phyloP scores from a whole-genome alignment of 225 moss, liverwort and hornwort species.

The Bryoerythrophyllum caledonicum region DNA sequence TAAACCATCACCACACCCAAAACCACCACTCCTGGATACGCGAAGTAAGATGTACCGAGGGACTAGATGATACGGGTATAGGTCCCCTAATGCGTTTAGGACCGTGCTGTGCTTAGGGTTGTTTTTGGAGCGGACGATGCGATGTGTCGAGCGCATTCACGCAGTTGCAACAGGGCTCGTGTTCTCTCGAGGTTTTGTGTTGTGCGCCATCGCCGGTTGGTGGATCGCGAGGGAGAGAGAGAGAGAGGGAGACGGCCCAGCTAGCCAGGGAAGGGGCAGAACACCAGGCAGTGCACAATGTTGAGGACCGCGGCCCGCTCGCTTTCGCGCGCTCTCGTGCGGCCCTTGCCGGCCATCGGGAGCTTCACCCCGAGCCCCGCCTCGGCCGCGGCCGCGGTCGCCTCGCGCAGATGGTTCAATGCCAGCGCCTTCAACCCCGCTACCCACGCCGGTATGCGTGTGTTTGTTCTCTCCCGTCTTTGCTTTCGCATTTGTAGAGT shows the following conservation, averaged over 20 bases:
- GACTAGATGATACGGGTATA: not conserved
- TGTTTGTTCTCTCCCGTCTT: not conserved
- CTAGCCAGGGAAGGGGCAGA: conserved; percentile 38
- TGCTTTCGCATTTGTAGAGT: not conserved
- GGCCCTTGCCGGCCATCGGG: not conserved
- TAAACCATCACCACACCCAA: not conserved
- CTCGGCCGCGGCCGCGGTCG: not conserved
- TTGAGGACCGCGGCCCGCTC: conserved; percentile 39
- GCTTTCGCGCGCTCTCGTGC: conserved; percentile 33
- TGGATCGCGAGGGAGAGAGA: not conserved
- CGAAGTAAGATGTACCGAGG: rapidly evolving
- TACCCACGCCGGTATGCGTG: conserved; percentile 26
- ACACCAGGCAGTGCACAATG: conserved; percentile 42
- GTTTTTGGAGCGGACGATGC: too few species aligned
- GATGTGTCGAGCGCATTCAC: not conserved
- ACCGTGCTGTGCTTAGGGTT: not conserved
- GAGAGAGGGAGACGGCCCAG: not conserved
- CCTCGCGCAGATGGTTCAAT: conserved; percentile 30
- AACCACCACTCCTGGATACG: not conserved
- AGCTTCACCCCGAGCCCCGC: not conserved
- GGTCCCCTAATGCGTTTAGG: not conserved
- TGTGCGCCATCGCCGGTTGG: not conserved
- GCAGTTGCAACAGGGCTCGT: not conserved
- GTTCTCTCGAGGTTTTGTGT: not conserved
- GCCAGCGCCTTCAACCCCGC: not conserved